Evolutionary conservation across 257 asterid species (phyloP).

Genomic region (Rauvolfia tetraphylla): DNA sequence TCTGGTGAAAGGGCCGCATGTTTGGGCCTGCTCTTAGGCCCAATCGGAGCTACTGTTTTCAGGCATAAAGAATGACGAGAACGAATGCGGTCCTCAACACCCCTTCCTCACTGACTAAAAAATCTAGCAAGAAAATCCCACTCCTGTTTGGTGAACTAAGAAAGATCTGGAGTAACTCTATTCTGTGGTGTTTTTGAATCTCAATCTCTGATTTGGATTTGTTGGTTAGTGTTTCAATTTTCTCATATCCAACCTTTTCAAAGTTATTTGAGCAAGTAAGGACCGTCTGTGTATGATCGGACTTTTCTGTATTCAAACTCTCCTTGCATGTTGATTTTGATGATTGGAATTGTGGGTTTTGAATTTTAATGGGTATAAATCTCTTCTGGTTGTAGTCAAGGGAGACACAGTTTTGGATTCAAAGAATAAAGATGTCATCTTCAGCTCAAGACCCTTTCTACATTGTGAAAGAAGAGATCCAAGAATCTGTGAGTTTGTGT

Average conservation of each 20-base stretch:
- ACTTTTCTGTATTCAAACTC: background rate
- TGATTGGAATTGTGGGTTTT: background rate
- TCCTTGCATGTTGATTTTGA: background rate
- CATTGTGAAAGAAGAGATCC: slow-evolving; percentile 96
- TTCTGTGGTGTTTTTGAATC: background rate
- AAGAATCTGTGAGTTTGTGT: slow-evolving; percentile 70
- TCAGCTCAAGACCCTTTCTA: slow-evolving; percentile 96
- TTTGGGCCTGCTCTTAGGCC: background rate
- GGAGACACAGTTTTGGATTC: background rate
- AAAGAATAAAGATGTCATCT: slow-evolving; percentile 48
- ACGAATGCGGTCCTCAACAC: background rate
- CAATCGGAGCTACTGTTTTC: background rate
- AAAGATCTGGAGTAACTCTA: background rate
- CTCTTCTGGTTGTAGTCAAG: background rate
- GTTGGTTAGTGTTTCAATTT: background rate
- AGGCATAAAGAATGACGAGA: too few species aligned
- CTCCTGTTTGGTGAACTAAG: background rate
- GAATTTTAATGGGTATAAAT: background rate
- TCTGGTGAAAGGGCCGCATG: background rate
- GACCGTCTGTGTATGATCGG: background rate
- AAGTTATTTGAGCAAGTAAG: background rate
- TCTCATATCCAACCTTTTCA: background rate
- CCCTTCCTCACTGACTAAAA: too few species aligned
- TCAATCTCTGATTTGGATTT: background rate
- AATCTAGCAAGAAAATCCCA: background rate